These are phyloP conservation scores for Phytophthora nicotianae DNA, from an alignment of 352 stramenopile genomes.

Conservation along the genomic window DNA sequence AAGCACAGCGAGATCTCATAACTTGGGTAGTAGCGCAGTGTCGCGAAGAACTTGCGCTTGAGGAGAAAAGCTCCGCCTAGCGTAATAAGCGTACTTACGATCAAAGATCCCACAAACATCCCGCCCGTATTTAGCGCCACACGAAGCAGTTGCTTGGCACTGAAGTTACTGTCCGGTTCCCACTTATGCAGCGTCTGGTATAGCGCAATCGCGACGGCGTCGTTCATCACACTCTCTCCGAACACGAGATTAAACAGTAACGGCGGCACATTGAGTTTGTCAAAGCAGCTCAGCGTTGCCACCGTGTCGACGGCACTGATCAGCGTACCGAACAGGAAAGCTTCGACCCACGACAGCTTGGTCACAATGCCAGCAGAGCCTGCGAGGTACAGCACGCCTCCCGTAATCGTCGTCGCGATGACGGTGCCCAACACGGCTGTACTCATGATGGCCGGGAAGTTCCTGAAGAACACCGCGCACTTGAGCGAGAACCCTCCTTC, in stretches of 20 bases:
- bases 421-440: constrained; percentile 81
- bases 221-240: constrained; percentile 95
- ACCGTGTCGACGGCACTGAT: constrained; percentile 95
- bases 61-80: constrained; percentile 76
- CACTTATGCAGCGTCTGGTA: constrained; percentile 94
- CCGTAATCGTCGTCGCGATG: constrained; percentile 80
- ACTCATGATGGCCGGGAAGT: constrained; percentile 88
- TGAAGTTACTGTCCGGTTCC: constrained; percentile 75
- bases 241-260: constrained; percentile 96
- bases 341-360: constrained; percentile 88
- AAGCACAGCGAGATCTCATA: constrained; percentile 89
- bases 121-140: constrained; percentile 70
- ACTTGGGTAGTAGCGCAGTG: constrained; percentile 78
- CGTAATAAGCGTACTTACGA: constrained; percentile 74
- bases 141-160: constrained; percentile 57
- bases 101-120: constrained; percentile 83
- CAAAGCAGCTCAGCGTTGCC: constrained; percentile 92
- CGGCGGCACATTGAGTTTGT: constrained; percentile 86
- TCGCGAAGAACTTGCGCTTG: constrained; percentile 74
- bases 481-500: constrained; percentile 89
- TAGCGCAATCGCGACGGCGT: constrained; percentile 93
- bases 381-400: constrained; percentile 69
- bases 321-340: constrained; percentile 92
- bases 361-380: constrained; percentile 69
- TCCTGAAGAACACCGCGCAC: constrained; percentile 83